Evolutionary conservation across 805 yeast species (phyloP), one percentile per base, ranked within the genome.

Genomic region (Cyberlindnera suaveolens): DNA sequence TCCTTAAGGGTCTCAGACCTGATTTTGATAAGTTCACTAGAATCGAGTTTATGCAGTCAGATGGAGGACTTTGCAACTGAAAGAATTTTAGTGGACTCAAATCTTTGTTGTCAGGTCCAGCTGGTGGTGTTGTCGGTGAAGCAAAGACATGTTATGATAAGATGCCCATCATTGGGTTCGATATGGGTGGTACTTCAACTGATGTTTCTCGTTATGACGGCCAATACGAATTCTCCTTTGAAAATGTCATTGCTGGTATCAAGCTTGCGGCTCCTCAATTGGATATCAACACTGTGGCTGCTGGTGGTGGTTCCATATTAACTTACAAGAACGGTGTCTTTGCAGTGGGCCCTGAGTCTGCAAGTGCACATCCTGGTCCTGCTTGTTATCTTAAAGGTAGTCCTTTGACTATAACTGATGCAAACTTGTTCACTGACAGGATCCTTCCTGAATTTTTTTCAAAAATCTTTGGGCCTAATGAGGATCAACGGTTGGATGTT

Each of bases 91-190:
- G 77, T 4, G 82, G 81, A 4, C 59, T 76, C 40, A 67, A 70
- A 49, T 75, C 80, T 7, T 65, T 76, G 20, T 61, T 76, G 23
- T 75, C 80, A 1, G 82, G 82, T 5, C 82, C 82, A 3, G 82
- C 82, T 36, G 82, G 82, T 36, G 82, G 82, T 36, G 75, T 76
- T 59, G 81, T 76, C 32, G 82, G 82, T 6, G 74, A 64, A 42
- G 77, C 77, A 2, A 66, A 66, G 44, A 75, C 82, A 1, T 75
- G 80, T 53, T 73, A 63, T 53, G 77, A 72, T 47, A 37, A 49
- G 32, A 38, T 45, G 11, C 61, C 72, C 6, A 56, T 63, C 37
- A 63, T 67, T 47, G 69, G 70, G 5, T 65, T 66, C 41, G 70
- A 67, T 51, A 65, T 65, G 71, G 71, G 71, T 47, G 71, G 71